phyloP scores from a whole-genome alignment of 805 yeast genomes.

The Cyberlindnera suaveolens region DNA sequence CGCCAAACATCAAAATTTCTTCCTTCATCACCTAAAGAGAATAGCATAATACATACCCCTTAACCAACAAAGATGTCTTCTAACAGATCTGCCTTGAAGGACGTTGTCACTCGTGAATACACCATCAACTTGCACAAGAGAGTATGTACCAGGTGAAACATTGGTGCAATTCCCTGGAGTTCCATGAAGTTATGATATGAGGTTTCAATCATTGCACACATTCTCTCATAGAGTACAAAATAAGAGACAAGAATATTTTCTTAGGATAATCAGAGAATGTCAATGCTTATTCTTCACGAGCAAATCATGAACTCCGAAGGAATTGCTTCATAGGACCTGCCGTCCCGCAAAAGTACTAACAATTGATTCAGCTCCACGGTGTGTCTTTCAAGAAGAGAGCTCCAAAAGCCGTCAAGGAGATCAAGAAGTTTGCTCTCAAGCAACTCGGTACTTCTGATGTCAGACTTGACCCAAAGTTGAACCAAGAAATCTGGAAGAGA shows the following conservation, averaged over 20 bases:
- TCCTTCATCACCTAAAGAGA: conserved; percentile 3
- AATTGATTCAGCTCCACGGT: conserved; percentile 77
- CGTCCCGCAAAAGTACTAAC: conserved; percentile 34
- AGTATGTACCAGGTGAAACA: conserved; percentile 48
- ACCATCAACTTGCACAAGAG: conserved; percentile 99
- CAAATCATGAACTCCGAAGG: too few species aligned
- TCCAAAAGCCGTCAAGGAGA: conserved; percentile 99
- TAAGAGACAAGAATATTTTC: too few species aligned
- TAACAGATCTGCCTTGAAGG: conserved; percentile 78
- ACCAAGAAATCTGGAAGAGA: conserved; percentile 98
- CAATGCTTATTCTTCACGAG: too few species aligned
- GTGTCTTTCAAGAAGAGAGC: conserved; percentile 99
- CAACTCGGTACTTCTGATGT: conserved; percentile 99
- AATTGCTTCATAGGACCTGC: background rate
- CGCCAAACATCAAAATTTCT: conserved; percentile 13
- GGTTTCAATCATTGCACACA: too few species aligned
- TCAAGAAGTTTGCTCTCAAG: conserved; percentile 95
- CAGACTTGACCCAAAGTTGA: conserved; percentile 97
- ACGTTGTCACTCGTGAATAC: conserved; percentile 99
- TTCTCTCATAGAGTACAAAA: too few species aligned
- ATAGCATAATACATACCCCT: background rate
- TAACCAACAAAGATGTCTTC: conserved; percentile 34
- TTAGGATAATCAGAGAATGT: too few species aligned
- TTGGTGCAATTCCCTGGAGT: too few species aligned
- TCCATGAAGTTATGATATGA: too few species aligned